Evolutionary conservation across 306 rosid genomes (phyloP).

Genomic region (Styphnolobium japonicum): DNA sequence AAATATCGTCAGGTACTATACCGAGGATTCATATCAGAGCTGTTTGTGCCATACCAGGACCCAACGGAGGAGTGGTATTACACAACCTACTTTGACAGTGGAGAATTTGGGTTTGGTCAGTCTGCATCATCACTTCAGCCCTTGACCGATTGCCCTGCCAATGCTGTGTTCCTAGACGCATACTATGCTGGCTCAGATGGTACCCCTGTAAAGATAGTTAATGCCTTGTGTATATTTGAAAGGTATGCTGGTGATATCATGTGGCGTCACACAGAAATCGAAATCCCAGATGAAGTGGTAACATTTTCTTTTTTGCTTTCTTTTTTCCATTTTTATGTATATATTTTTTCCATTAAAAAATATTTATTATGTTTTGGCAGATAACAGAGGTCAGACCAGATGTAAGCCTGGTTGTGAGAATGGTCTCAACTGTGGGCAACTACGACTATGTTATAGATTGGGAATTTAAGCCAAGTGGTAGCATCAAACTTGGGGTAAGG

Average conservation of each 20-base stretch:
- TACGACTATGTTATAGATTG: conserved; percentile 45
- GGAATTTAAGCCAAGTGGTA: conserved; percentile 46
- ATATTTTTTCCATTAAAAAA: background rate
- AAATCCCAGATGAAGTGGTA: background rate
- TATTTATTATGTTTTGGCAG: background rate
- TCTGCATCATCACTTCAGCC: conserved; percentile 38
- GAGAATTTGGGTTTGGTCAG: conserved; percentile 50
- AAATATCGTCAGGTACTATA: conserved; percentile 40
- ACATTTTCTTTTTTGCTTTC: background rate
- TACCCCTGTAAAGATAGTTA: conserved; percentile 28
- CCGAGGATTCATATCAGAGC: conserved; percentile 52
- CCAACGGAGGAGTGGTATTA: conserved; percentile 46
- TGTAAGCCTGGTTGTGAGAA: conserved; percentile 37
- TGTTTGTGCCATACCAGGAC: conserved; percentile 60
- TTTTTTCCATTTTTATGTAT: background rate
- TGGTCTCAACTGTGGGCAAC: conserved; percentile 37
- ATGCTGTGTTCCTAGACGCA: conserved; percentile 47
- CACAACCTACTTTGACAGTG: conserved; percentile 41
- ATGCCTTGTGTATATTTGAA: conserved; percentile 54
- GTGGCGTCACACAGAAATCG: conserved; percentile 61
- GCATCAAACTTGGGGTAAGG: conserved; percentile 41
- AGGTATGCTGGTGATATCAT: conserved; percentile 36
- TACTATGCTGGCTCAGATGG: conserved; percentile 29
- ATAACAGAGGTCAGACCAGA: conserved; percentile 35
- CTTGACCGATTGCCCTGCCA: conserved; percentile 46